Conservation (phyloP, 192 early-diverging fungal species). For the Umbelopsis vinacea region DNA sequence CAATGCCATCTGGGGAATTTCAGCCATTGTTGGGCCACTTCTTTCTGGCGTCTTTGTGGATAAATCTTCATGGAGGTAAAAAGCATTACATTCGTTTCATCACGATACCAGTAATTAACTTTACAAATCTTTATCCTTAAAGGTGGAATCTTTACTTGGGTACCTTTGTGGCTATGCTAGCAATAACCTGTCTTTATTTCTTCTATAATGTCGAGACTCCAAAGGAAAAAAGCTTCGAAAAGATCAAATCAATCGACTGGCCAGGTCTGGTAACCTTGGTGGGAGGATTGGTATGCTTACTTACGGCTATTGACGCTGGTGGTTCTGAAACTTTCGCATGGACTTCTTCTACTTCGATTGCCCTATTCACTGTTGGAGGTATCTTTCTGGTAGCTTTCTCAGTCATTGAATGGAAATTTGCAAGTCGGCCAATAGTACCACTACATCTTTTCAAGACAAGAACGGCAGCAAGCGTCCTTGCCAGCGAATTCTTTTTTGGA, state of each 20-base stretch:
- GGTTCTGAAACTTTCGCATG: constrained; percentile 39
- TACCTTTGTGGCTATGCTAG: neutral
- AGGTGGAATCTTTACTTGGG: constrained; percentile 7
- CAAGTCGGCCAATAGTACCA: constrained; percentile 74
- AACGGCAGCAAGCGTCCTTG: constrained; percentile 35
- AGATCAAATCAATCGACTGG: constrained; percentile 64
- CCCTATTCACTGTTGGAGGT: constrained; percentile 21
- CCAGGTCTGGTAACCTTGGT: constrained; percentile 54
- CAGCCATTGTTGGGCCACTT: constrained; percentile 76
- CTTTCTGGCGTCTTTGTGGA: constrained; percentile 12
- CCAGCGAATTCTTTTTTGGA: constrained; percentile 39
- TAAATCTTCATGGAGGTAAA: constrained; percentile 9
- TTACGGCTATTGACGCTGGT: constrained; percentile 72
- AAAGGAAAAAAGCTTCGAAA: constrained; percentile 31
- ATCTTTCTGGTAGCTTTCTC: constrained; percentile 46
- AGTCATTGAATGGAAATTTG: constrained; percentile 64
- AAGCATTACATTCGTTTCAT: neutral
- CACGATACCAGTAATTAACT: neutral
- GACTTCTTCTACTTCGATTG: constrained; percentile 25
- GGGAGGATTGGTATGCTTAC: constrained; percentile 50
- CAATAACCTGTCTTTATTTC: neutral
- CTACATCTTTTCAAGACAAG: constrained; percentile 57
- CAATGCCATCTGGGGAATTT: constrained; percentile 76
- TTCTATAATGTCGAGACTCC: neutral
- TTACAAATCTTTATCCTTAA: neutral